Base-by-base conservation (phyloP, 306 rosid genomes). In the Calophaca sinica region DNA sequence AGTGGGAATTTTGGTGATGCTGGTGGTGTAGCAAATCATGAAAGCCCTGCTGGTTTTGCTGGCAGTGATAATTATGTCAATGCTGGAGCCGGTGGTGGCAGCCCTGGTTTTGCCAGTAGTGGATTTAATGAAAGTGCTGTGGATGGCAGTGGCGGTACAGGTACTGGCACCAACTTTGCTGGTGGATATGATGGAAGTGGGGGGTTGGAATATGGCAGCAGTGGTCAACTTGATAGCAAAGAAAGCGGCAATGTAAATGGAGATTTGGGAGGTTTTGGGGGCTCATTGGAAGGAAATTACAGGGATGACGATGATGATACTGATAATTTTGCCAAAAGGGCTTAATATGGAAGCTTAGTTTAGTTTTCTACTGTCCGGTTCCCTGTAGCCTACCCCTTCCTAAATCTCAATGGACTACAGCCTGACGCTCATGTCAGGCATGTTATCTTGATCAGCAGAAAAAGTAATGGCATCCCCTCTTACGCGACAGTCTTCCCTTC, bases 301-400 rank as follows among this genome's bases (percentile, higher is more conserved):
- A 80, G 68, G 80, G 97, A 90, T 5, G 92, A 79, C 9, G 75
- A 58, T 2, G 83, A 84, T 48, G 90, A 83, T 3, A 2, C 85
- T 0, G 72, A 70, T 38, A 54, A 88, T 79, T 85, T 87, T 58
- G 89, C 87, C 29, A 93, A 90, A 72, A 89, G 96, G 81, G 96
- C 93, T 52, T 90, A 88, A 90, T 62, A 90, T 62, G 76, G 74
- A 28, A 76, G 62, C 67, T 33, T 7, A 59, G 58, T 7, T 28
- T 76, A 49, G 65, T n/a, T 58, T 65, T 82, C 55, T 72, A 45
- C 39, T 72, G 63, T 70, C 1, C 12, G 11, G 62, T 53, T 68
- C 60, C 32, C 14, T 68, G 63, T 76, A 61, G 38, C 31, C 63
- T 36, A 10, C 26, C 32, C 49, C 42, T 51, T 65, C 72, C 6